Percentiles rank a stretch among this genome's conserved stretches.
These are phyloP conservation scores for Acer negundo DNA, from an alignment of 345 rosid genomes.

Conservation along the genomic window DNA sequence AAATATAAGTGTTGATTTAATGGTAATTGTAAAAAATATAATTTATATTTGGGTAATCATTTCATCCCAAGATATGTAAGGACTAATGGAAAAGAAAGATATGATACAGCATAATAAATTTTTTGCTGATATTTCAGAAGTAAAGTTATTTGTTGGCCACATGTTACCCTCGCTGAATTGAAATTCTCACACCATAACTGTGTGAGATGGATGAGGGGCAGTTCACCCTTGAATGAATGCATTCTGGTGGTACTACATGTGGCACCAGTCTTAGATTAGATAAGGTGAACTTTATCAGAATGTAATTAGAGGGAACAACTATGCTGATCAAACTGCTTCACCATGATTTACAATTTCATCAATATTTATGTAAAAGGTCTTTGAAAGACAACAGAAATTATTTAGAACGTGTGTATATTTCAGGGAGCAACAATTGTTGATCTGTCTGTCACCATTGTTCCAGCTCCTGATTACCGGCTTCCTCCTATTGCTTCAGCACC, in stretches of 20 bases:
- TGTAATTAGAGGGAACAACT: background rate
- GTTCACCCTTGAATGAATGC: too few species aligned
- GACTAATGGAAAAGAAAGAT: background rate
- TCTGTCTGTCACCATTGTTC: constrained; percentile 62
- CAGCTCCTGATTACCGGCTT: constrained; percentile 74
- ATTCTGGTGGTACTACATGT: background rate
- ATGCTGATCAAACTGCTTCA: background rate
- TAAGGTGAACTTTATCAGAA: background rate
- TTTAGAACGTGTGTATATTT: constrained; percentile 12
- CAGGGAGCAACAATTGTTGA: constrained; percentile 98
- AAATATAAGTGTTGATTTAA: background rate
- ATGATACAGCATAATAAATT: background rate
- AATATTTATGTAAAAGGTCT: background rate
- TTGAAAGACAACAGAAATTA: background rate
- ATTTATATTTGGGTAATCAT: background rate
- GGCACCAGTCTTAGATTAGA: background rate
- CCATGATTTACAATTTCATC: background rate
- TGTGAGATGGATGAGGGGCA: background rate
- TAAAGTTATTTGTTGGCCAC: background rate
- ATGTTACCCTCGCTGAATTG: background rate
- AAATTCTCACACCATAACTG: background rate
- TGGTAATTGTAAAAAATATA: background rate
- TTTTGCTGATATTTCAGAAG: background rate
- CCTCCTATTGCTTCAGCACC: constrained; percentile 74
- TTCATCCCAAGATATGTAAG: background rate